Conservation (phyloP, 768 basidiomycete species). For the Lactifluus pinguis region DNA sequence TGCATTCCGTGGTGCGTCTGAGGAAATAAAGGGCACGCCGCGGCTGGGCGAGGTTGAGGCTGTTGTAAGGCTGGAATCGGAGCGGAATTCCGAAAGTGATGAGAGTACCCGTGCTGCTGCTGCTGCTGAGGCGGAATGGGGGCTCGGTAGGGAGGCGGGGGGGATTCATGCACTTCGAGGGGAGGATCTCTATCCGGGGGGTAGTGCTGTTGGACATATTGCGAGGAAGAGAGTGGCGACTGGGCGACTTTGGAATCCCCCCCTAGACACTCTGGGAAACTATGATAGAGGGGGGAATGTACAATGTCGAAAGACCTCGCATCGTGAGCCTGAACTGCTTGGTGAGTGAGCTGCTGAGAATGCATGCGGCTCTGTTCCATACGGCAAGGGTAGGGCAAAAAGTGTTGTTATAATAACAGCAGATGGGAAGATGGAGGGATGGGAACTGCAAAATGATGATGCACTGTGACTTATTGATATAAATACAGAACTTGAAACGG, state of each 20-base stretch:
- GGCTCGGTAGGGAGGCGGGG: background rate
- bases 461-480: constrained; percentile 8
- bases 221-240: background rate
- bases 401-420: background rate
- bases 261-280: background rate
- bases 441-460: background rate
- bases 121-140: background rate
- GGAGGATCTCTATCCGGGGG: background rate
- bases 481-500: constrained; percentile 14
- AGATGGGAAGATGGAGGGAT: background rate
- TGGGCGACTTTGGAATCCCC: constrained; percentile 1
- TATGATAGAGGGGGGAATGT: constrained; percentile 1
- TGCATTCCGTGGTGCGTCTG: background rate
- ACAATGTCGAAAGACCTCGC: background rate
- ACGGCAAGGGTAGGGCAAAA: background rate
- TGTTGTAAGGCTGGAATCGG: background rate
- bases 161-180: background rate
- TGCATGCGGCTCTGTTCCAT: constrained; percentile 6
- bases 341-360: constrained; percentile 3
- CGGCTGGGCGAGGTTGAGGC: constrained; percentile 2
- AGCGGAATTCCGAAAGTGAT: background rate
- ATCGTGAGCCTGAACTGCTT: background rate
- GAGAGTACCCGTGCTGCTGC: background rate
- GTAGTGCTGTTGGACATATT: background rate
- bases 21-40: background rate